Conservation (phyloP, 2,329 filamentous ascomycete species). For the Grosmannia penicillata region DNA sequence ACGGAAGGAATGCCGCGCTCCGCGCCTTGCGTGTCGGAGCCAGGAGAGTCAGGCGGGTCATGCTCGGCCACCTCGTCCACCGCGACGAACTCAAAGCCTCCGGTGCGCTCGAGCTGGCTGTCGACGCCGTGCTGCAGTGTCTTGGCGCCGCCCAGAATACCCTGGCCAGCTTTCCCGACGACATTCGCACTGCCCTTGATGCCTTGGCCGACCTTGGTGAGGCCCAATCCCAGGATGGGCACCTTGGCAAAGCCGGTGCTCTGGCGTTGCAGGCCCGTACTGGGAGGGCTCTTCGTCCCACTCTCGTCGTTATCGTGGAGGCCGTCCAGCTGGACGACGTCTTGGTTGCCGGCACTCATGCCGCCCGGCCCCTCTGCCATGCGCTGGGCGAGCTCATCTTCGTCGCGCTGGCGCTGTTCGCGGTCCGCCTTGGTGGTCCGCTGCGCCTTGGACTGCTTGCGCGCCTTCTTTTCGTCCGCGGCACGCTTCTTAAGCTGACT, state of each 20-base stretch:
- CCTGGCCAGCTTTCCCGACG: constrained; percentile 27
- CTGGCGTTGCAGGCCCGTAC: not conserved
- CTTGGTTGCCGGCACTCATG: constrained; percentile 34
- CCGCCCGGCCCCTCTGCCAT: constrained; percentile 36
- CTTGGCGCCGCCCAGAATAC: constrained; percentile 28
- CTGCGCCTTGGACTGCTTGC: constrained; percentile 35
- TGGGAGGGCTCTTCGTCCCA: not conserved
- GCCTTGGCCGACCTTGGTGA: constrained; percentile 32
- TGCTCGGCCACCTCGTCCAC: not conserved
- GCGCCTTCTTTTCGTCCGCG: constrained; percentile 48
- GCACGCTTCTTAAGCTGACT: constrained; percentile 55
- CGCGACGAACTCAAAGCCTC: constrained; percentile 32
- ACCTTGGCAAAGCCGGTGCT: constrained; percentile 16
- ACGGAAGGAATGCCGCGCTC: not conserved
- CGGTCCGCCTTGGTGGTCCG: constrained; percentile 35
- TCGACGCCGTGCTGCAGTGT: constrained; percentile 35
- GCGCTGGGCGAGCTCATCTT: constrained; percentile 33
- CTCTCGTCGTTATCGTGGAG: constrained; percentile 11
- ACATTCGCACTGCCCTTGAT: constrained; percentile 28
- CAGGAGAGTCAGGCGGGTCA: constrained; percentile 5
- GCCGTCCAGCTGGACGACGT: constrained; percentile 33
- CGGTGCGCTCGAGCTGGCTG: constrained; percentile 35
- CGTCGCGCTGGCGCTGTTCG: constrained; percentile 27
- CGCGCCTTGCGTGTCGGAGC: constrained; percentile 1
- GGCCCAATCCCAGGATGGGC: constrained; percentile 19